phyloP scores from a whole-genome alignment of 2,329 filamentous ascomycete species.

The Colletotrichum tamarilloi region DNA sequence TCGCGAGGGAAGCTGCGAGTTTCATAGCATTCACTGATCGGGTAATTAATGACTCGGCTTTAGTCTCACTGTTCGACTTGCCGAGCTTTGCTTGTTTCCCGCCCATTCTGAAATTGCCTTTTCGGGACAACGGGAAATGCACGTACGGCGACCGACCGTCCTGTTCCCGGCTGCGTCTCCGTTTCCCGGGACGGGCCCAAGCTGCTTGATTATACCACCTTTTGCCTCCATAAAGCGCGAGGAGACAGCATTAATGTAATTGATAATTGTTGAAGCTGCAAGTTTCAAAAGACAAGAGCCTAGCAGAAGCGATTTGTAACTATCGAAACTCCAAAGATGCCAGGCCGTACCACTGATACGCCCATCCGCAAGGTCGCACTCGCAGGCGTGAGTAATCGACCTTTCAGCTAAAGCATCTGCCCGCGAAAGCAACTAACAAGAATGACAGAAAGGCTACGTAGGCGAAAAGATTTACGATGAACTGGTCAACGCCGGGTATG shows the following conservation, averaged over 20 bases:
- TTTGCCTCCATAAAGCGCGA: neutral
- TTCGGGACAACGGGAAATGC: neutral
- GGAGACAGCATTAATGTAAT: neutral
- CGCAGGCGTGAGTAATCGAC: neutral
- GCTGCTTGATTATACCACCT: neutral
- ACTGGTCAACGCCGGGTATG: constrained; percentile 40
- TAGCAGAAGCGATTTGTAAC: neutral
- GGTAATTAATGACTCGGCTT: neutral
- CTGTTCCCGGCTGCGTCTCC: neutral
- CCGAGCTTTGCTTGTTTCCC: neutral
- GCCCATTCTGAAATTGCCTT: neutral
- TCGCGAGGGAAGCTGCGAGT: neutral
- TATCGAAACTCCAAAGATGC: neutral
- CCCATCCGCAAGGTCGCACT: constrained; percentile 6
- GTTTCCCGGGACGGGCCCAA: neutral
- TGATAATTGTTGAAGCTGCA: no score
- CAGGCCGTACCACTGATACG: neutral
- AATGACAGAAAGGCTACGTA: constrained; percentile 17
- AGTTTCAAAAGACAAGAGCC: no score
- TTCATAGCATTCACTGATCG: neutral
- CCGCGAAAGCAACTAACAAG: neutral
- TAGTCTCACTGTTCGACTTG: neutral
- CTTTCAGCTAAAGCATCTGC: neutral
- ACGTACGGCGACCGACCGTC: neutral
- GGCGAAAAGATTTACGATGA: constrained; percentile 1